Conservation (phyloP, 164 flowering plant species). For the Protea cynaroides region DNA sequence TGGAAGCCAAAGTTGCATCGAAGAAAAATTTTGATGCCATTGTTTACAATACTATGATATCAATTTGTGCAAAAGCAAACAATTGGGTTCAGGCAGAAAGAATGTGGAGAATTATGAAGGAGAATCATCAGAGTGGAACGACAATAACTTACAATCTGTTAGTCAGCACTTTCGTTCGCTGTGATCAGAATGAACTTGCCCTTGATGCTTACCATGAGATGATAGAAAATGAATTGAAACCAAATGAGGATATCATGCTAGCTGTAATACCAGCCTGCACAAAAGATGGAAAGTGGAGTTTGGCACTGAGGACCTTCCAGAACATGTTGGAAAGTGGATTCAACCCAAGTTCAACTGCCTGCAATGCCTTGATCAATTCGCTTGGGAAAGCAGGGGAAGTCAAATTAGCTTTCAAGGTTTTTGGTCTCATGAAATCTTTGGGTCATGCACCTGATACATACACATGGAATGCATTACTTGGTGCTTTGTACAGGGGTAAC, state of each 20-base stretch:
- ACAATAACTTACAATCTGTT: constrained; percentile 59
- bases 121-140: constrained; percentile 51
- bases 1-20: constrained; percentile 27
- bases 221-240: constrained; percentile 46
- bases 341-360: constrained; percentile 52
- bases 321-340: constrained; percentile 45
- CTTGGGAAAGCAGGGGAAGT: constrained; percentile 73
- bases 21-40: constrained; percentile 47
- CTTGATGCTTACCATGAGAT: constrained; percentile 76
- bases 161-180: constrained; percentile 61
- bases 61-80: constrained; percentile 50
- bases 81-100: constrained; percentile 56
- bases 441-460: constrained; percentile 61
- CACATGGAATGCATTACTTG: constrained; percentile 79
- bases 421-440: constrained; percentile 39
- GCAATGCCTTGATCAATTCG: constrained; percentile 72
- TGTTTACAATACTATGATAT: constrained; percentile 79
- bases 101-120: constrained; percentile 66
- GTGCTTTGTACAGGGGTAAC: constrained; percentile 53
- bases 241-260: constrained; percentile 53
- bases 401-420: constrained; percentile 50
- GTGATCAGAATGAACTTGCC: constrained; percentile 65
- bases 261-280: constrained; percentile 63
- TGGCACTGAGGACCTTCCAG: constrained; percentile 48
- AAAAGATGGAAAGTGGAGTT: constrained; percentile 74